phyloP scores from a whole-genome alignment of 768 basidiomycete species.

The Tulasnella sp. region DNA sequence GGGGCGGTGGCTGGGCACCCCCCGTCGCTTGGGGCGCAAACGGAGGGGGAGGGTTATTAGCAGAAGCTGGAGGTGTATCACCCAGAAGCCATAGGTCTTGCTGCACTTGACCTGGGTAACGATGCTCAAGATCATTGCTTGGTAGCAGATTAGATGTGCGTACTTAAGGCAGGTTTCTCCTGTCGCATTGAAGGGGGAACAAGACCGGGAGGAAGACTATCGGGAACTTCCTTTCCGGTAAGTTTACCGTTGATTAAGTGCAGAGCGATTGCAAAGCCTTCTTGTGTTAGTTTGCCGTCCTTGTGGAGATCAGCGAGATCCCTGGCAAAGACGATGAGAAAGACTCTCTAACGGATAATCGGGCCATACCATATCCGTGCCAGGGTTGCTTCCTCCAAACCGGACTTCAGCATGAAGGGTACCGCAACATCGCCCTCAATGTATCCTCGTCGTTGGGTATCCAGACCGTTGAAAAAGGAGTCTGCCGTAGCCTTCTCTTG shows the following conservation, averaged over 20 bases:
- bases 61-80: slow-evolving; percentile 27
- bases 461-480: slow-evolving; percentile 68
- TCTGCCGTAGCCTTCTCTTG: slow-evolving; percentile 70
- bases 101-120: not conserved
- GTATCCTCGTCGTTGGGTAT: slow-evolving; percentile 57
- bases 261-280: slow-evolving; percentile 93
- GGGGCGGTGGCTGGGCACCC: not conserved
- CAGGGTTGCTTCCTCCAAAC: slow-evolving; percentile 66
- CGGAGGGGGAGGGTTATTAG: slow-evolving; percentile 10
- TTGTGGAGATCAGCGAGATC: slow-evolving; percentile 85
- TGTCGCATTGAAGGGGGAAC: slow-evolving; percentile 81
- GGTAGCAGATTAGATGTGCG: too few relatives aligned
- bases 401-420: slow-evolving; percentile 87
- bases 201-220: slow-evolving; percentile 54
- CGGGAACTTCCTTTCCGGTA: slow-evolving; percentile 63
- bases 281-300: slow-evolving; percentile 73
- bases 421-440: slow-evolving; percentile 92
- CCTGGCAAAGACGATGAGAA: slow-evolving; percentile 36
- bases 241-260: slow-evolving; percentile 82
- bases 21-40: not conserved
- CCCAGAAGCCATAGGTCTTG: slow-evolving; percentile 35
- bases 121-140: too few relatives aligned
- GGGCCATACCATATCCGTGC: slow-evolving; percentile 76
- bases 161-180: too few relatives aligned
- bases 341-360: not conserved